A percentile compares a stretch with the other conserved stretches of the same genome.
Evolutionary conservation across 1,284 basidiomycete species (phyloP).

Genomic region (Cryptococcus jaspeensis): DNA sequence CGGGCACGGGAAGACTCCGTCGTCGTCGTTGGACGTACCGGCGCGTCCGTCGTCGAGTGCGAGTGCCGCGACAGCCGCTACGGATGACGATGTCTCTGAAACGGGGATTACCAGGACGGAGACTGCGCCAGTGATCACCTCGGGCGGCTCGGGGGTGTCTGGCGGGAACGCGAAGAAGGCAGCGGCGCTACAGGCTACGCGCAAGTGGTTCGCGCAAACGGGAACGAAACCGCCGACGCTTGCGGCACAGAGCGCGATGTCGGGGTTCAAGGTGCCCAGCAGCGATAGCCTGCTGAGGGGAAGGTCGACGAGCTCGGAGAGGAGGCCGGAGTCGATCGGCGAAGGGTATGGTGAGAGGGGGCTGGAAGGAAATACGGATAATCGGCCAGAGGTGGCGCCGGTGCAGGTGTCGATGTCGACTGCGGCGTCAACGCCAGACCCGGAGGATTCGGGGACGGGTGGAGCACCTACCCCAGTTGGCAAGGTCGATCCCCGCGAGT

Average conservation of each 20-base stretch:
- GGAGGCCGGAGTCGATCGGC: too few species aligned
- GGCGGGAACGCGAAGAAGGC: conserved; percentile 6
- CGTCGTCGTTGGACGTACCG: background rate
- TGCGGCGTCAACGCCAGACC: background rate
- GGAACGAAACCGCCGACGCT: conserved; percentile 12
- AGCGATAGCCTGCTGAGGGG: background rate
- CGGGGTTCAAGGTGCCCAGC: background rate
- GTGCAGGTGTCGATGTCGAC: conserved; percentile 11
- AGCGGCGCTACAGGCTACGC: conserved; percentile 20
- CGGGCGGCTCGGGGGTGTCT: background rate
- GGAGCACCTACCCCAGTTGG: background rate
- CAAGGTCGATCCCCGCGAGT: too few species aligned
- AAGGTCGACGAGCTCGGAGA: conserved; percentile 4
- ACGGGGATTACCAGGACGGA: conserved; percentile 19
- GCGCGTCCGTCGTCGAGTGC: background rate
- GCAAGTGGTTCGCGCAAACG: conserved; percentile 33
- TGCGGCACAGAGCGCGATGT: conserved; percentile 5
- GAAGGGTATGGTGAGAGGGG: too few species aligned
- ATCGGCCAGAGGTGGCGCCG: conserved; percentile 10
- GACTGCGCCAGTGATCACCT: conserved; percentile 17
- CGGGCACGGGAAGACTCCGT: background rate
- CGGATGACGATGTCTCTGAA: conserved; percentile 8
- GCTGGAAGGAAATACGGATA: background rate
- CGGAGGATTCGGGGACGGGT: background rate
- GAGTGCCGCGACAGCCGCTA: background rate